Evolutionary conservation across 306 rosid genomes (phyloP), one percentile per base, ranked within the genome.

Genomic region (Cicer arietinum): DNA sequence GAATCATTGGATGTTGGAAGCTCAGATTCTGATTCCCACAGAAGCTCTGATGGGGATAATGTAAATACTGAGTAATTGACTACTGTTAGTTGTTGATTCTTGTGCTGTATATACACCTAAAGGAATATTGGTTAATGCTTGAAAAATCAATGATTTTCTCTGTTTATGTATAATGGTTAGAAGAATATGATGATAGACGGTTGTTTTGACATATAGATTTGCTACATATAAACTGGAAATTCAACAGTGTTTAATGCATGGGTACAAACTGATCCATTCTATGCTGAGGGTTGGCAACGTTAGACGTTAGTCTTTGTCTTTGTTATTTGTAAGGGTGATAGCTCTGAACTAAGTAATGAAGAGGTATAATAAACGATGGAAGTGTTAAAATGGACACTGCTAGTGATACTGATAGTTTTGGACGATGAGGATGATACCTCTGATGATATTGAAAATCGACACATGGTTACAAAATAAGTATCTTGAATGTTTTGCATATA

Each of bases 271-370:
- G 56, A 47, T 56, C 42, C 10, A 1, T 45, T 54, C 7, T 51
- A 30, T 71, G 66, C 61, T 22, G 70, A 58, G 14, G 54, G 56
- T 22, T 22, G 51, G 20, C 43, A 2, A 52, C 9, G 42, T 39
- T 62, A 60, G 7, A 52, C 9, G 42, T 22, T 62, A 60, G 7
- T 73, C 47, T 25, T 54, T 63, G 43, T 66, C 6, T 56, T 58
- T 37, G 56, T 35, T 65, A 53, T 80, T 53, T 84, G 80, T 7
- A 67, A 75, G 39, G 85, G 69, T 58, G 76, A 76, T 51, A 42
- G 81, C 57, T 90, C 86, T 78, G 87, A 85, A 30, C 87, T 85
- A 69, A 30, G 63, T 53, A 84, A 82, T 8, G 88, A 77, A 50
- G 92, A 86, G 76, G 81, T 81, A 42, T 80, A 67, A 42, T 80